phyloP scores from a whole-genome alignment of 352 stramenopile genomes.

The Plasmopara muralis region DNA sequence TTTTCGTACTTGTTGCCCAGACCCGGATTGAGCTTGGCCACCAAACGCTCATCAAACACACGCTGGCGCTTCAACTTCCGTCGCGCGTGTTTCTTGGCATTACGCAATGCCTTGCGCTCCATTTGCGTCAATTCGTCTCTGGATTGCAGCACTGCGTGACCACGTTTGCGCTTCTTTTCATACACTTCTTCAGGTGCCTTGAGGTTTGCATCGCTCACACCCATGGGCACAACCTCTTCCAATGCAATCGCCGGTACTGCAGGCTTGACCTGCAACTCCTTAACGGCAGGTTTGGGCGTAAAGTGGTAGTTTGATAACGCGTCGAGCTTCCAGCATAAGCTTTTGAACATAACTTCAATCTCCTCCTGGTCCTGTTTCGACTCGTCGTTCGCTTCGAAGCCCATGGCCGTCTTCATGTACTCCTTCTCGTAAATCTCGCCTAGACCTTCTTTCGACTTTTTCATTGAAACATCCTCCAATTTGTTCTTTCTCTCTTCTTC shows the following conservation, averaged over 20 bases:
- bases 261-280: conserved; percentile 85
- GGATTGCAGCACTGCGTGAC: conserved; percentile 68
- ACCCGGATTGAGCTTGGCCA: conserved; percentile 92
- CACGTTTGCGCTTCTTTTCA: conserved; percentile 84
- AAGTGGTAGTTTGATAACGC: conserved; percentile 95
- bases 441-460: conserved; percentile 87
- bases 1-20: conserved; percentile 95
- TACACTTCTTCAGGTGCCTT: conserved; percentile 79
- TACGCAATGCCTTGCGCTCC: conserved; percentile 80
- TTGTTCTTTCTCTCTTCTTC: conserved; percentile 77
- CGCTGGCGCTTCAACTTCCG: conserved; percentile 88
- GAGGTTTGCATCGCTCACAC: conserved; percentile 79
- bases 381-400: conserved; percentile 88
- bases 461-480: conserved; percentile 89
- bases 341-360: conserved; percentile 93
- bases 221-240: conserved; percentile 80
- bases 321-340: conserved; percentile 92
- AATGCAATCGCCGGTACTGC: conserved; percentile 76
- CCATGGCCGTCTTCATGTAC: conserved; percentile 92
- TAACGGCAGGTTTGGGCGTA: conserved; percentile 88
- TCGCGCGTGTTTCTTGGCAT: conserved; percentile 88
- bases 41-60: conserved; percentile 87
- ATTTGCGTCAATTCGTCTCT: conserved; percentile 85
- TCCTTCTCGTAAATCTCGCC: conserved; percentile 94
- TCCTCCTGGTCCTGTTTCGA: conserved; percentile 91